Percentiles rank a stretch among this genome's conserved stretches.
Conservation (phyloP, 2,329 filamentous ascomycete species). For the Hypocreales sp. region DNA sequence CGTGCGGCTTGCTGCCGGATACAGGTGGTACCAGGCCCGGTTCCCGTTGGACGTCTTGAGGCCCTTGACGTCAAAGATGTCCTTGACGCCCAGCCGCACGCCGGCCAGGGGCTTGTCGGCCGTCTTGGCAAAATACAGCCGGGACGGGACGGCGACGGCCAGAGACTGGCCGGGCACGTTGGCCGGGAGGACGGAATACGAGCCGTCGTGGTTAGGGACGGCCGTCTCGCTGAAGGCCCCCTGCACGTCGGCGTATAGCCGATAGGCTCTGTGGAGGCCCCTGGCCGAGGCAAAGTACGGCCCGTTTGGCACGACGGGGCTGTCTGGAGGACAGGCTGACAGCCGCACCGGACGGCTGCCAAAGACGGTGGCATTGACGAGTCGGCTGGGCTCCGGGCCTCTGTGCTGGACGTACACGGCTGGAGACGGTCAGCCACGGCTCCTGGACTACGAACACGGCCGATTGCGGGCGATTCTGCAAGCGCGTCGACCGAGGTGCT, state of each 20-base stretch:
- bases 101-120: slow-evolving; percentile 35
- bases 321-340: too few species aligned
- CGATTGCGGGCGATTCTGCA: too few species aligned
- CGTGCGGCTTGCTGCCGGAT: slow-evolving; percentile 28
- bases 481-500: too few species aligned
- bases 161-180: slow-evolving; percentile 4
- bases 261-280: slow-evolving; percentile 6
- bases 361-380: neutral
- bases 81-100: slow-evolving; percentile 41
- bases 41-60: slow-evolving; percentile 37
- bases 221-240: slow-evolving; percentile 7
- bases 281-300: slow-evolving; percentile 6
- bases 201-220: neutral
- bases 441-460: too few species aligned
- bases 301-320: slow-evolving; percentile 2
- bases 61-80: slow-evolving; percentile 40
- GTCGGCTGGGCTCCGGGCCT: too few species aligned
- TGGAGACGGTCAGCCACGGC: too few species aligned
- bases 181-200: slow-evolving; percentile 2
- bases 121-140: slow-evolving; percentile 36
- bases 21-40: slow-evolving; percentile 38
- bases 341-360: too few species aligned
- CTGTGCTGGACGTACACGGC: neutral
- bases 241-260: slow-evolving; percentile 9
- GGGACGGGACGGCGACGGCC: slow-evolving; percentile 32